phyloP scores from a whole-genome alignment of 352 stramenopile species.

The Pythium scleroteichum region DNA sequence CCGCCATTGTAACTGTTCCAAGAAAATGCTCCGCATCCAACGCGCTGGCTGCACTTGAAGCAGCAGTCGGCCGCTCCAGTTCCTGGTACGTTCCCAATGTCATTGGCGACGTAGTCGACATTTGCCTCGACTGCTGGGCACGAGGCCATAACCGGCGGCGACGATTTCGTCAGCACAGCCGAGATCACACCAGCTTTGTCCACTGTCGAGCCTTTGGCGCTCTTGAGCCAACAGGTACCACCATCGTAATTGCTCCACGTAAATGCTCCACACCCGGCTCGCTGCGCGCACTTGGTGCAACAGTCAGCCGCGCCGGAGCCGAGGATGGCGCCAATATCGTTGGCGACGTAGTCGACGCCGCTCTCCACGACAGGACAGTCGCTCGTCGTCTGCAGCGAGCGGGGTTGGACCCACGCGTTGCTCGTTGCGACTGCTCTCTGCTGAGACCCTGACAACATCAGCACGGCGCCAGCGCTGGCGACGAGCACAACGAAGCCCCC shows the following conservation, averaged over 20 bases:
- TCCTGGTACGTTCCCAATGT: conserved; percentile 13
- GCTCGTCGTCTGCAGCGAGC: conserved; percentile 3
- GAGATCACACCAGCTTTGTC: conserved; percentile 8
- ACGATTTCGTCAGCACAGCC: conserved; percentile 4
- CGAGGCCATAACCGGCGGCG: background rate
- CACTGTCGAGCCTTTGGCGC: conserved; percentile 9
- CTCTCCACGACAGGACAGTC: conserved; percentile 9
- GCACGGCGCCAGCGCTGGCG: background rate
- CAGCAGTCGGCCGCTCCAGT: background rate
- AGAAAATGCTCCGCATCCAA: conserved; percentile 27
- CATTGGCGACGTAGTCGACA: conserved; percentile 32
- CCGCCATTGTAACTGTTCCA: conserved; percentile 28
- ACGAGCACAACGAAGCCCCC: background rate
- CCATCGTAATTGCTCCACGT: conserved; percentile 28
- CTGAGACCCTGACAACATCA: background rate
- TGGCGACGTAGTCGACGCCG: conserved; percentile 24
- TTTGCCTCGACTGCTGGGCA: conserved; percentile 11
- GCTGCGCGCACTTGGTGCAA: conserved; percentile 20
- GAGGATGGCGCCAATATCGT: conserved; percentile 21
- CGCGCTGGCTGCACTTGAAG: conserved; percentile 16
- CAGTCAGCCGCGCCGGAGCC: conserved; percentile 15
- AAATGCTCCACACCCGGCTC: conserved; percentile 23
- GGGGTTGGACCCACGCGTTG: background rate
- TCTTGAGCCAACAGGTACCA: conserved; percentile 34
- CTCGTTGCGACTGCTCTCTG: background rate